Base-by-base conservation (phyloP, 805 yeast genomes). In the Komagataella mondaviorum region DNA sequence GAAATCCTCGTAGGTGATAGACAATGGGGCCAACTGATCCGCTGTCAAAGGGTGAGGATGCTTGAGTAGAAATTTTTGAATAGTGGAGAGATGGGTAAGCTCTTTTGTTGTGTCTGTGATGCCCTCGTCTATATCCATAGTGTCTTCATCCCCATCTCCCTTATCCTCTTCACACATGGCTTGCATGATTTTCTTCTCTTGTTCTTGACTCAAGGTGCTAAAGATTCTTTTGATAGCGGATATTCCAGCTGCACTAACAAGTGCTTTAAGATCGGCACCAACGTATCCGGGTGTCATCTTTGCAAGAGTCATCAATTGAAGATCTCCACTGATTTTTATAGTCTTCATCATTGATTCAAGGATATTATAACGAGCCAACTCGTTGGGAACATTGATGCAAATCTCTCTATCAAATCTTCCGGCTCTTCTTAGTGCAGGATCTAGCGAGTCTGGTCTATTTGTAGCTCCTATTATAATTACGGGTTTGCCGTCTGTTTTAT, bases 361-460 rank as follows among this genome's bases (percentile, higher is more conserved):
- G 51, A 93, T 93, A 46, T 83, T 77, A 51, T 80, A 71, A 57
- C 99, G 76, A 7, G 93, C 83, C 2, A 74, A 71, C 64, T 91
- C 96, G 63, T 85, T 85, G 3, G 99, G 99, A n/a, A 93, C 98
- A 59, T 87, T 86, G 56, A 93, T 76, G 62, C 95, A 85, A 30
- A 93, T 91, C 68, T 93, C 99, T 55, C 96, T 75, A 60, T 93
- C 99, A 60, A 93, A 93, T 60, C 99, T 77, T 3, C 99, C 99
- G 0, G 97, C 98, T 61, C 99, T 79, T 67, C 99, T 78, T 56
- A 93, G 73, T 0, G 98, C 98, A 1, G 96, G 81, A 64, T 93
- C 99, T 44, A 93, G 71, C 0, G 97, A 82, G 63, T 93, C 98
- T 0, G 99, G 99, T 56, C 99, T 76, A 63, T 93, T 93, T 0